A percentile compares a stretch with the other conserved stretches of the same genome.
These are phyloP conservation scores for Taphrina deformans DNA, from an alignment of 1,139 yeast species.

Conservation along the genomic window DNA sequence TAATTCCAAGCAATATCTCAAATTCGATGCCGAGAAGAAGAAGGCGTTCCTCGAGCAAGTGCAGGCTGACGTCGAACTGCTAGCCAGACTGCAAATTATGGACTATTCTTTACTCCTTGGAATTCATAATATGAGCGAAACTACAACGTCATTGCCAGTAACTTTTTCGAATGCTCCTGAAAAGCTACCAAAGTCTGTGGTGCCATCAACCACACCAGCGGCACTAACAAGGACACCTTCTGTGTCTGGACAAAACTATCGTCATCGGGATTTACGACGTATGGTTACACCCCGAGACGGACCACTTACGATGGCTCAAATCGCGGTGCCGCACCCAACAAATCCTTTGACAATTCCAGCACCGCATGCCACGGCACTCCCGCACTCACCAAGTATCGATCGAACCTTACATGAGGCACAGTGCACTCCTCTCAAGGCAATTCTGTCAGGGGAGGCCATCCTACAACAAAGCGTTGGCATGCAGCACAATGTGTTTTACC, in stretches of 20 bases:
- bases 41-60: conserved; percentile 66
- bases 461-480: conserved; percentile 19
- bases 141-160: not conserved
- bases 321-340: not conserved
- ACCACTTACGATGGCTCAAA: conserved; percentile 37
- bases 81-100: conserved; percentile 64
- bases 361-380: not conserved
- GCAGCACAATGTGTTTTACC: conserved; percentile 61
- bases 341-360: not conserved
- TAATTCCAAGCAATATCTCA: conserved; percentile 59
- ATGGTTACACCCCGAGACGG: conserved; percentile 36
- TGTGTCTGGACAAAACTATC: conserved; percentile 44
- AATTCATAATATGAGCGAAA: conserved; percentile 61
- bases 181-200: conserved; percentile 27
- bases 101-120: conserved; percentile 91
- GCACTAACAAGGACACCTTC: conserved; percentile 47
- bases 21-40: conserved; percentile 71
- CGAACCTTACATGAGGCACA: not conserved
- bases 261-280: conserved; percentile 37
- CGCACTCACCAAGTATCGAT: not conserved
- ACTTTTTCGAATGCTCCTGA: conserved; percentile 44
- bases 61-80: conserved; percentile 67
- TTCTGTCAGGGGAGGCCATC: conserved; percentile 7
- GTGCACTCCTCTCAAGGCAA: conserved; percentile 4
- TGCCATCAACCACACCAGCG: not conserved